phyloP scores from a whole-genome alignment of 257 asterid species.

The Nicotiana noctiflora region DNA sequence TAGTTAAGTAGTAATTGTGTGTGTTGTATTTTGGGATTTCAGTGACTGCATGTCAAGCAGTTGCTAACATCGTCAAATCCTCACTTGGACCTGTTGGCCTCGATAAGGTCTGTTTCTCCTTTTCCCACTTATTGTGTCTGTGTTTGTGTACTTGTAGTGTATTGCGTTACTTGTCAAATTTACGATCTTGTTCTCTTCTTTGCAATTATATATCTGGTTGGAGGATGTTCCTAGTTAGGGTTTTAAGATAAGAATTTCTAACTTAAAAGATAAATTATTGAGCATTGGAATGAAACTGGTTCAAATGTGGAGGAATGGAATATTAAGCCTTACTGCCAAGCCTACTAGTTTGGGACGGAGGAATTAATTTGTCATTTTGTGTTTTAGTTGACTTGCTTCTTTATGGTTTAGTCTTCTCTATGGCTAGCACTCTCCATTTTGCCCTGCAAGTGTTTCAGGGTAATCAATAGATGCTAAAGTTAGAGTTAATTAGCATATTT shows the following conservation, averaged over 20 bases:
- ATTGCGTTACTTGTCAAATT: background rate
- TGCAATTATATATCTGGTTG: background rate
- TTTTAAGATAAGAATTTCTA: background rate
- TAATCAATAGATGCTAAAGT: background rate
- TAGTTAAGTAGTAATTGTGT: background rate
- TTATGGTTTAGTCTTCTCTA: background rate
- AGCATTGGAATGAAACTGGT: background rate
- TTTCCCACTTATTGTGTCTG: background rate
- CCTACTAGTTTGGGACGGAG: background rate
- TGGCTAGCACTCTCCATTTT: background rate
- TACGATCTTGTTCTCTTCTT: background rate
- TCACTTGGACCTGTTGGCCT: constrained; percentile 98
- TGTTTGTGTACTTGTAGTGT: background rate
- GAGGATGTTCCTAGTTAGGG: background rate
- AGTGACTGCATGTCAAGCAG: constrained; percentile 88
- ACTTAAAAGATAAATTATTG: background rate
- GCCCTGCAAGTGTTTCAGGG: background rate
- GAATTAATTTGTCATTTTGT: background rate
- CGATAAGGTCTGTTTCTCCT: constrained; percentile 57
- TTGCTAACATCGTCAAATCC: constrained; percentile 87
- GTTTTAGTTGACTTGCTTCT: background rate
- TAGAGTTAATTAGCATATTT: background rate
- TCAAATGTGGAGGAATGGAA: background rate
- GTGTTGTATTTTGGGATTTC: constrained; percentile 21
- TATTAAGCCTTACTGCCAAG: background rate